phyloP scores from a whole-genome alignment of 2,329 filamentous ascomycete species.

The Alternaria arbusti region DNA sequence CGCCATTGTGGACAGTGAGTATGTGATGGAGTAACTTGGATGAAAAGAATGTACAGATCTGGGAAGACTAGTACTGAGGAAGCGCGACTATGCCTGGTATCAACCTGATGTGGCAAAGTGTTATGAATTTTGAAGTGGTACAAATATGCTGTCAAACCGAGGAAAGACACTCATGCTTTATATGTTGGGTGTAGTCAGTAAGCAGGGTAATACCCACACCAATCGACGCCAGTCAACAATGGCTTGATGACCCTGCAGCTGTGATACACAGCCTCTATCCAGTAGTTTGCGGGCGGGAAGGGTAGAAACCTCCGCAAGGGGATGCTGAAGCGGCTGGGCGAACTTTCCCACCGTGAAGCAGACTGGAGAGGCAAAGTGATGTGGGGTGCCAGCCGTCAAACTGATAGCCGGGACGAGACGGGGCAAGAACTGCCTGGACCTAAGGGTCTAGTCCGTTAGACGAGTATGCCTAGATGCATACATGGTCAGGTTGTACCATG shows the following conservation, averaged over 20 bases:
- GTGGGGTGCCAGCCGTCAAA: slow-evolving; percentile 1
- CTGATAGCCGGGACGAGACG: not conserved
- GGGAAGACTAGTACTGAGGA: not conserved
- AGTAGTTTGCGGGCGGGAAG: not conserved
- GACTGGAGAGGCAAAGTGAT: not conserved
- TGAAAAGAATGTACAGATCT: not conserved
- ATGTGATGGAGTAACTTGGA: not conserved
- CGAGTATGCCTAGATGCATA: slow-evolving; percentile 12
- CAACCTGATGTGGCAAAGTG: not conserved
- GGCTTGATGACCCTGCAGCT: slow-evolving; percentile 12
- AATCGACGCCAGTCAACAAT: slow-evolving; percentile 4
- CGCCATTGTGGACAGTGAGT: slow-evolving; percentile 28
- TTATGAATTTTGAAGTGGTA: not conserved
- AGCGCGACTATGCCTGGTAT: not conserved
- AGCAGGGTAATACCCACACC: not conserved
- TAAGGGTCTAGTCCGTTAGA: slow-evolving; percentile 4
- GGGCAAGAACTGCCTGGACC: not conserved
- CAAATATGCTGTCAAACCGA: not conserved
- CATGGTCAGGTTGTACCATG: slow-evolving; percentile 8
- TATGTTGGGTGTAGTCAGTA: slow-evolving; percentile 8
- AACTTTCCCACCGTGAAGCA: not conserved
- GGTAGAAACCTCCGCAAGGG: not conserved
- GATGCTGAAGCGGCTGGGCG: slow-evolving; percentile 3
- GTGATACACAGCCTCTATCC: slow-evolving; percentile 9
- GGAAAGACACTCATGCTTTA: slow-evolving; percentile 6